These are phyloP conservation scores for Xylariales sp. DNA, from an alignment of 2,329 filamentous ascomycete species.

Conservation along the genomic window DNA sequence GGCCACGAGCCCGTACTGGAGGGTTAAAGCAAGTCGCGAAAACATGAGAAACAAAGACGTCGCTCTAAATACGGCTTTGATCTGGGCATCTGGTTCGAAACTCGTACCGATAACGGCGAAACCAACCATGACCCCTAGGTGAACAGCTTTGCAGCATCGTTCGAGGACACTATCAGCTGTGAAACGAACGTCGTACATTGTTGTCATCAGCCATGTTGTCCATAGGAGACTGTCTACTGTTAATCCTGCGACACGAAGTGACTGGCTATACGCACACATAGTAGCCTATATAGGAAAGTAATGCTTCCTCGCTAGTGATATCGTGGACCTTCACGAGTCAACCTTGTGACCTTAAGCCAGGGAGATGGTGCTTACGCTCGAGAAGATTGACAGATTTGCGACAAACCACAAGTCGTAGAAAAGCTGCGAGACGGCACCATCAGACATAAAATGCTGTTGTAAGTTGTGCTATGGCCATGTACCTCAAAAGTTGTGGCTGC, in stretches of 20 bases:
- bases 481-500: slow-evolving; percentile 8
- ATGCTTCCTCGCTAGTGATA: slow-evolving; percentile 17
- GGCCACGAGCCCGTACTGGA: slow-evolving; percentile 48
- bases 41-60: slow-evolving; percentile 45
- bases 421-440: slow-evolving; percentile 40
- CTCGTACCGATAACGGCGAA: slow-evolving; percentile 56
- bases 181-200: slow-evolving; percentile 62
- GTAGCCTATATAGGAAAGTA: slow-evolving; percentile 47
- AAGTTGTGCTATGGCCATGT: slow-evolving; percentile 13
- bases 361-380: slow-evolving; percentile 28
- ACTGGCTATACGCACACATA: slow-evolving; percentile 31
- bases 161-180: slow-evolving; percentile 61
- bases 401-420: slow-evolving; percentile 61
- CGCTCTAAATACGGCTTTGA: slow-evolving; percentile 31
- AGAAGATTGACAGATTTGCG: slow-evolving; percentile 62
- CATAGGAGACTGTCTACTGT: slow-evolving; percentile 46
- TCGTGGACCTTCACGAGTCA: slow-evolving; percentile 20
- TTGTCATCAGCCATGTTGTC: slow-evolving; percentile 64
- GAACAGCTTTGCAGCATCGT: slow-evolving; percentile 51
- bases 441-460: slow-evolving; percentile 15
- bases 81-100: slow-evolving; percentile 35
- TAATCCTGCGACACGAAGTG: not conserved
- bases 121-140: slow-evolving; percentile 61
- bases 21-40: slow-evolving; percentile 46
- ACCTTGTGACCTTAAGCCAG: not conserved